phyloP scores from a whole-genome alignment of 345 rosid genomes.

The Aquilaria malaccensis region DNA sequence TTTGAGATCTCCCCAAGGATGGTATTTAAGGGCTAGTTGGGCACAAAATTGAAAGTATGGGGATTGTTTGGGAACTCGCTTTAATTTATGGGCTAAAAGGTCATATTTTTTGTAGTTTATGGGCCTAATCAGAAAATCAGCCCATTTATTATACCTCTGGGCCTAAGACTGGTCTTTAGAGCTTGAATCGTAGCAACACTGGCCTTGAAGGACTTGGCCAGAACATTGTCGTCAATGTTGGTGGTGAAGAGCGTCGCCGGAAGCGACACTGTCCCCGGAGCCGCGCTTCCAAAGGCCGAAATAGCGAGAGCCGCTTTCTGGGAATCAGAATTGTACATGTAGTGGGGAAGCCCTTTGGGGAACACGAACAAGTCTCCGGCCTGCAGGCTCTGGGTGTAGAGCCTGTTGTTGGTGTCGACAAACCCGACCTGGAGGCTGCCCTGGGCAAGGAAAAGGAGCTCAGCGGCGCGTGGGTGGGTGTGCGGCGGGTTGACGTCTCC shows the following conservation, averaged over 20 bases:
- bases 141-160: neutral
- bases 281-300: constrained; percentile 27
- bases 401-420: constrained; percentile 28
- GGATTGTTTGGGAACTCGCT: neutral
- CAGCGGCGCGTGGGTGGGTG: constrained; percentile 27
- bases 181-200: constrained; percentile 24
- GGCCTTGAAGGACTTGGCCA: constrained; percentile 33
- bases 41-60: too few species aligned
- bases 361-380: constrained; percentile 22
- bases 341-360: constrained; percentile 34
- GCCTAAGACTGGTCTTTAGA: constrained; percentile 21
- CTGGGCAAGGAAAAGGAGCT: constrained; percentile 13
- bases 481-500: constrained; percentile 22
- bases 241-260: constrained; percentile 26
- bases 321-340: constrained; percentile 15
- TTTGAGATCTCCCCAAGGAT: too few species aligned
- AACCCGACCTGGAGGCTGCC: constrained; percentile 31
- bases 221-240: constrained; percentile 22
- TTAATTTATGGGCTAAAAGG: too few species aligned
- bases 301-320: constrained; percentile 12
- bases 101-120: neutral
- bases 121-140: too few species aligned
- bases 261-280: constrained; percentile 18
- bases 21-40: too few species aligned
- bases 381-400: constrained; percentile 23